Base-by-base conservation (phyloP, 2,329 filamentous ascomycete species). In the Monilinia aucupariae region DNA sequence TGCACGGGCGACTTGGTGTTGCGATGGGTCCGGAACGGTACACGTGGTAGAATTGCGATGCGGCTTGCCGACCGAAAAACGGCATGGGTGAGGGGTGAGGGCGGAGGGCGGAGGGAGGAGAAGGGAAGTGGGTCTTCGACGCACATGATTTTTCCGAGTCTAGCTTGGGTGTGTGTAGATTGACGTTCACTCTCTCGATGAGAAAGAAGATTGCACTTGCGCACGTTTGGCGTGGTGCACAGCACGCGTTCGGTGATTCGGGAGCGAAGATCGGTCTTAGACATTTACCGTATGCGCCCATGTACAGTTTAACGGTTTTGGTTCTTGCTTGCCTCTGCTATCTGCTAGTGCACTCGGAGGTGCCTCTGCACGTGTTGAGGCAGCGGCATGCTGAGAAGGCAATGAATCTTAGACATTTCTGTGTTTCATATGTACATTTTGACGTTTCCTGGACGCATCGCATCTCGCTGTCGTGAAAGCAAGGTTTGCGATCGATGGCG, bases 391-490 rank as follows among this genome's bases (percentile, higher is more conserved):
- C 30, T n/a, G 30, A 58, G 25, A 22, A 34, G 17, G 27, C 34
- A 34, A 17, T 45, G 27, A 56, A 27, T 58, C 54, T 47, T 47
- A 47, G 41, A 58, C 43, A 58, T 58, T 25, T 58, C 13, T 22
- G 27, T 30, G 54, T 47, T 34, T 58, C 30, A 13, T 34, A 25
- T 58, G 54, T 34, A 47, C 13, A 47, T 56, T 34, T 47, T 56
- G 54, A 47, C 39, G 30, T 20, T 58, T 58, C 6, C 54, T 25
- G n/a, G 22, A 32, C 10, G 30, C 12, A 20, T 45, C n/a, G 41
- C 41, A 58, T 58, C 27, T 10, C 39, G 32, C 41, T 58, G 41
- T 58, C 22, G 54, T 58, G 54, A 58, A 37, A 58, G 41, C n/a
- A 34, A 34, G 41, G 41, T 47, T 56, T 47, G 13, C 54, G 41